Evolutionary conservation across 2,329 filamentous ascomycete genomes (phyloP), one percentile per base, ranked within the genome.

Genomic region (Beauveria brongniartii): DNA sequence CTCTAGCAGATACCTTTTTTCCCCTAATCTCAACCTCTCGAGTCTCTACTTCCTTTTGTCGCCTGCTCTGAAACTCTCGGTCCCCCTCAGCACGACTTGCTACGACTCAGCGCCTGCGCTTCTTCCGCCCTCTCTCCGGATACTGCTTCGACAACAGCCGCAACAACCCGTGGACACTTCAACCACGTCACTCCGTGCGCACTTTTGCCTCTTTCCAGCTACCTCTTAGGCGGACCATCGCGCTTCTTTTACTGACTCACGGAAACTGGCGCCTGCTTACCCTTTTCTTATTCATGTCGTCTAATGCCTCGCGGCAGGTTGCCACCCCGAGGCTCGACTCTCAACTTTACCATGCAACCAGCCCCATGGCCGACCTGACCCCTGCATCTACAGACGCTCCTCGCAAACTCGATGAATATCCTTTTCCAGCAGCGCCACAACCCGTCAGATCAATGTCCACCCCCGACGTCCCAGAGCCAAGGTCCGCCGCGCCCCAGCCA

Each of bases 301-400:
- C 57, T 14, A 48, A 53, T 53, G 48, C 48, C 48, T 34, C 48
- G 18, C 40, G 57, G 48, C 48, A 40, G 3, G 48, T 51, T 43
- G 55, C 55, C 56, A 24, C 57, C 16, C 41, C 57, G 48, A 41
- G 48, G 41, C 30, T 53, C 28, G 50, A 59, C 28, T 37, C 57
- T 37, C 57, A 34, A 18, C 24, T 43, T 20, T 28, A 26, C 26
- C n/a, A 54, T 52, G 48, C 24, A 14, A 41, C 24, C 7, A 47
- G n/a, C 26, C 44, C 44, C n/a, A 14, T 53, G 20, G 24, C 18
- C 48, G 57, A 47, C 50, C 9, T 44, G 14, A 54, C 37, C 10
- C 28, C 57, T 7, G 43, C 40, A 24, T 47, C 50, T 1, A 18
- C 57, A 26, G 57, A 59, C 41, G 26, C 20, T 2, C 14, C 41